Percentiles rank a stretch among this genome's conserved stretches.
Evolutionary conservation across 257 asterid genomes (phyloP).

Genomic region (Gentiana straminea): DNA sequence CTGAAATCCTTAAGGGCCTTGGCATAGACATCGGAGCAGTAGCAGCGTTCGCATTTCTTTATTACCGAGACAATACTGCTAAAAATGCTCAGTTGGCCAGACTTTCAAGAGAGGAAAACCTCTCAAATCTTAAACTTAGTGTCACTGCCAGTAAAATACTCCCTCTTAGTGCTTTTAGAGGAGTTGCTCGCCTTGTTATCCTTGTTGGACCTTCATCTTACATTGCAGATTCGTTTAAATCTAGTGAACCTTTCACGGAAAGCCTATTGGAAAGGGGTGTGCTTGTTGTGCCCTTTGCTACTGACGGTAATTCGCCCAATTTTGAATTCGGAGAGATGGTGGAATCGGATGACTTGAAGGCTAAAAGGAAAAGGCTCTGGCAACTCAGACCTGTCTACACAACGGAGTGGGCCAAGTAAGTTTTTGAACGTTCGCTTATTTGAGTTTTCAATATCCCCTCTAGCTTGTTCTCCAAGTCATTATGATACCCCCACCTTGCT

Average conservation of each 20-base stretch:
- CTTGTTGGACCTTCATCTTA: constrained; percentile 72
- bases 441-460: background rate
- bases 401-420: constrained; percentile 80
- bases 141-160: constrained; percentile 50
- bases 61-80: constrained; percentile 68
- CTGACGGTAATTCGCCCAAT: constrained; percentile 46
- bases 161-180: constrained; percentile 74
- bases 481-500: background rate
- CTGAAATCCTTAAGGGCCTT: constrained; percentile 57
- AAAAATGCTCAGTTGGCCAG: constrained; percentile 69
- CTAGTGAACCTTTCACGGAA: constrained; percentile 62
- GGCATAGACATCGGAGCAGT: constrained; percentile 77
- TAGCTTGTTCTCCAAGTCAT: background rate
- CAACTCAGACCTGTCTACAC: constrained; percentile 62
- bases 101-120: constrained; percentile 78
- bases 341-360: constrained; percentile 39
- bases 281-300: constrained; percentile 74
- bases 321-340: constrained; percentile 58
- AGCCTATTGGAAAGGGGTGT: constrained; percentile 72
- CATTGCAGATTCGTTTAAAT: constrained; percentile 57
- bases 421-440: constrained; percentile 4
- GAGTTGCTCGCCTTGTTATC: constrained; percentile 85
- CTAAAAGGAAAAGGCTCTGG: constrained; percentile 75
- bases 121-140: constrained; percentile 79
- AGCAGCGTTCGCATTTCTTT: constrained; percentile 61